Base-by-base conservation (phyloP, 768 basidiomycete species). In the Tylopilus intermedius region DNA sequence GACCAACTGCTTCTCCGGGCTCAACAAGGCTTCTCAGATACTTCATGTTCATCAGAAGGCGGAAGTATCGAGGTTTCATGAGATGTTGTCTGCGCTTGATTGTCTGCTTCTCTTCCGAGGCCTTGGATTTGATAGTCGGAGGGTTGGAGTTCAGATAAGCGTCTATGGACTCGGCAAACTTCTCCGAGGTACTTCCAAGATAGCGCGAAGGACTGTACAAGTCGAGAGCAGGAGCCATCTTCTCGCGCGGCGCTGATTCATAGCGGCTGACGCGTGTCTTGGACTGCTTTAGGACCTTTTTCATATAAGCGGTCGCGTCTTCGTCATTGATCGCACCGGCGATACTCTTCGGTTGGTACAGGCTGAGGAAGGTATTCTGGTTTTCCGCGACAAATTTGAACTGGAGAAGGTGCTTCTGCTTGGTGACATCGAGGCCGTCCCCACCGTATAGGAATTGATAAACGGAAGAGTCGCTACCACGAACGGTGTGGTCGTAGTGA, bases 391-490 rank as follows among this genome's bases (percentile, higher is more conserved):
- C 84, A 71, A 98, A 99, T 58, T 93, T 87, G 72, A 98, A 97
- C 65, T 96, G 83, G 55, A 84, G 80, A 14, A 99, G 77, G 71
- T 97, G 93, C 68, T 95, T 96, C 72, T 97, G 94, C 71, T 90
- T 94, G 49, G 94, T 97, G 42, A 98, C 93, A 64, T 99, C 96
- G 46, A 99, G 78, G 13, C 88, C 88, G 63, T 99, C 96, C 47
- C 95, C 96, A 10, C 96, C 96, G 66, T 99, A 99, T 52, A 86
- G 78, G 76, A 99, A 99, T 69, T 99, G 96, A 64, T 94, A 90
- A 40, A 99, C 76, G 3, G 93, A 90, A 18, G 84, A 81, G 67
- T 99, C 96, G 66, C 89, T 90, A 44, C 95, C 94, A 49, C 96
- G 90, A 38, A 99, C 94, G 30, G 95, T 98, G 68, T 97, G 85